phyloP scores from a whole-genome alignment of 1,139 yeast species.

The Taiozyma sp. region DNA sequence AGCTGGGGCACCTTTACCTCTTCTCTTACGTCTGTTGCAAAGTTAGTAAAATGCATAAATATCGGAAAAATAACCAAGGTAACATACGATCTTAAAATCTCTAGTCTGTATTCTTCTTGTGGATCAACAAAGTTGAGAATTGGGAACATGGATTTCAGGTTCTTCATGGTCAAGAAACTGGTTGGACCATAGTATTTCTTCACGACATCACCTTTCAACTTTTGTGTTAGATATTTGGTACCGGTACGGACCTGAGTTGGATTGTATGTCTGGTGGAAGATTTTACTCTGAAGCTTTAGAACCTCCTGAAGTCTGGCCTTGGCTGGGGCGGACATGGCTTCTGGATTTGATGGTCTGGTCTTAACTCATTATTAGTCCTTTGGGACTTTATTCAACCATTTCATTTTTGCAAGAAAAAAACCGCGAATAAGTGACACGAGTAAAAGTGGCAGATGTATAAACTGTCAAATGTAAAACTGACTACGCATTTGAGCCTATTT shows the following conservation, averaged over 20 bases:
- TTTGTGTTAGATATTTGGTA: conserved; percentile 63
- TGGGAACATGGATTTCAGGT: conserved; percentile 49
- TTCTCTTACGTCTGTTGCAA: conserved; percentile 49
- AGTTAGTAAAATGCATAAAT: conserved; percentile 1
- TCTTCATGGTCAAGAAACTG: conserved; percentile 58
- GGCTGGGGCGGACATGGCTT: conserved; percentile 21
- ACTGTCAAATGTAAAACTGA: not conserved
- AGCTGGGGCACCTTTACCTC: conserved; percentile 92
- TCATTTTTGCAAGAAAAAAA: not conserved
- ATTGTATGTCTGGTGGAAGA: conserved; percentile 62
- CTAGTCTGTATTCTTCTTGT: conserved; percentile 63
- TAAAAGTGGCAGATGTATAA: not conserved
- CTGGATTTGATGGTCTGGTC: not conserved
- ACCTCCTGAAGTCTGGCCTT: conserved; percentile 48
- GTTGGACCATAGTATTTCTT: conserved; percentile 70
- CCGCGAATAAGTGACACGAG: not conserved
- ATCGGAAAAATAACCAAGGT: not conserved
- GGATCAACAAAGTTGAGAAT: conserved; percentile 64
- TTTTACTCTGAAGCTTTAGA: conserved; percentile 49
- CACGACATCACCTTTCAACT: conserved; percentile 70
- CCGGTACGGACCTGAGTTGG: conserved; percentile 73
- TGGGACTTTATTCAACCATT: not conserved
- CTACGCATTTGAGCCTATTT: too few species aligned
- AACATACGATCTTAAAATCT: conserved; percentile 46
- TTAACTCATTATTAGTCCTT: not conserved